Evolutionary conservation across 805 yeast genomes (phyloP), one percentile per base, ranked within the genome.

Genomic region (Candida chilensis): DNA sequence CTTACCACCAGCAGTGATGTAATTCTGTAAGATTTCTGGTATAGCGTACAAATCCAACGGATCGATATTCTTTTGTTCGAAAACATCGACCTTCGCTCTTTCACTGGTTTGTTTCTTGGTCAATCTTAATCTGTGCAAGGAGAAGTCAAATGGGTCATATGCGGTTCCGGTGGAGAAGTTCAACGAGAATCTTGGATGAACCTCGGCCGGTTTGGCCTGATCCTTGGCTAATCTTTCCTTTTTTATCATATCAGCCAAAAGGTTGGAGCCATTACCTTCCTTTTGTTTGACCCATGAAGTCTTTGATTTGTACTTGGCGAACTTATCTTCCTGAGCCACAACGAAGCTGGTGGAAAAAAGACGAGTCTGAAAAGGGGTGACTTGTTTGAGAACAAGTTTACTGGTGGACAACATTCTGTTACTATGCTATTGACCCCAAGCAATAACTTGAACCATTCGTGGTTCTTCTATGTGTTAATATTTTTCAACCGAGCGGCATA

Each of bases 131-230:
- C 69, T 72, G 27, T 78, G 72, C 44, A 74, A 52, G 18, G 83
- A 71, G 42, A 85, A 84, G 51, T 84, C 94, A 54, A 78, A 79
- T 30, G 95, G 92, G 42, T 82, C 90, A 48, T 86, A 86, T 0
- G 74, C 69, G 4, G 68, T 56, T 28, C 72, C 74, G 4, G 56
- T 55, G 11, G 50, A 57, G 47, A 79, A 75, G 33, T 53, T 64
- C 44, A 60, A 67, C 20, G 66, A 52, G 35, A 70, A 63, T 7
- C 39, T 34, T 29, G 59, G 52, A 38, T 55, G 53, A 30, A 60
- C 43, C 31, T 43, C 37, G 38, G 45, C 50, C 27, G 39, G 48
- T 32, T 42, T 42, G 16, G 37, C 38, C 27, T 45, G 47, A 30
- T 37, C 31, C 11, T 19, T 11, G 11, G 21, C 21, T 19, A 19